A percentile compares a stretch with the other conserved stretches of the same genome.
phyloP scores from a whole-genome alignment of 345 rosid genomes.

The Lepidium aucheri region DNA sequence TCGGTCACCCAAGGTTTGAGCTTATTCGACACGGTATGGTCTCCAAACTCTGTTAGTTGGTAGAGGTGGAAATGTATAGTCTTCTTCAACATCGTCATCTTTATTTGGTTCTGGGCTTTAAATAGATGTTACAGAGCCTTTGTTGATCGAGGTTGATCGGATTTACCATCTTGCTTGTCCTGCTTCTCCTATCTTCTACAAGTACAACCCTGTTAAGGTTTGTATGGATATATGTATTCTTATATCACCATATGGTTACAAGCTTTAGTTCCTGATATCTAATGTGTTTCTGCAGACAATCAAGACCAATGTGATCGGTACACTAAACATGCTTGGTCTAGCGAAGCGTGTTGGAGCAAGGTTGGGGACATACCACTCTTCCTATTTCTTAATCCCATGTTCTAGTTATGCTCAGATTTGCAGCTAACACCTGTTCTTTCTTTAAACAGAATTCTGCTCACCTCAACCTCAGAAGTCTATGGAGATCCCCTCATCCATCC shows the following conservation, averaged over 20 bases:
- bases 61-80: neutral
- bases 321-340: conserved; percentile 92
- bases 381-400: neutral
- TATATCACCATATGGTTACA: neutral
- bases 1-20: conserved; percentile 96
- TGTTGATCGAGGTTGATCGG: conserved; percentile 82
- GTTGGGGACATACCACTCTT: conserved; percentile 23
- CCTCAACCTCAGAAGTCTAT: conserved; percentile 75
- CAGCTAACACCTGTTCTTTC: neutral
- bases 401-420: neutral
- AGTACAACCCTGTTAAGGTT: conserved; percentile 94
- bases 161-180: conserved; percentile 97
- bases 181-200: conserved; percentile 96
- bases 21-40: conserved; percentile 77
- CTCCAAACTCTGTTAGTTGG: neutral
- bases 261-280: neutral
- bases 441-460: conserved; percentile 27
- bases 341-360: conserved; percentile 99
- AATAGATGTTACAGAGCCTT: conserved; percentile 85
- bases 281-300: conserved; percentile 52
- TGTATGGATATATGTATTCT: neutral
- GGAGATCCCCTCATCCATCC: conserved; percentile 96
- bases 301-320: conserved; percentile 95
- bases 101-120: neutral
- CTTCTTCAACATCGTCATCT: neutral